Conservation (phyloP, 768 basidiomycete genomes). For the Psilocybe subaeruginosa region DNA sequence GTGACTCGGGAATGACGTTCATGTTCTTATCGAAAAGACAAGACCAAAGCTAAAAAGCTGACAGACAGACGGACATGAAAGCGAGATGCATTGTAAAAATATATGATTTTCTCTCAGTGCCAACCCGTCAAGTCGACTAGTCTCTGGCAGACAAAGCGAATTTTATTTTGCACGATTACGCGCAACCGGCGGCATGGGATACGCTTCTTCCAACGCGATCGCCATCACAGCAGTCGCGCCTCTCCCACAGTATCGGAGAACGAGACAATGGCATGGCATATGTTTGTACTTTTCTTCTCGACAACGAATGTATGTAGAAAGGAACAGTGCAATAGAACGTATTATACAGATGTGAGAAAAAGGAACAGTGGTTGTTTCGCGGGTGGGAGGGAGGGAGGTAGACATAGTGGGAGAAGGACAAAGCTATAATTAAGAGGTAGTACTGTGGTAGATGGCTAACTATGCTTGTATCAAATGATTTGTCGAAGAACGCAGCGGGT, state of each 20-base stretch:
- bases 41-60: no score
- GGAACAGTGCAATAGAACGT: no score
- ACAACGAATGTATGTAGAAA: no score
- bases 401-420: no score
- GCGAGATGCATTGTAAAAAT: background rate
- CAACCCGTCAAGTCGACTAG: slow-evolving; percentile 3
- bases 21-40: no score
- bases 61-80: background rate
- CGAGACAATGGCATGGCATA: background rate
- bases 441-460: no score
- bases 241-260: slow-evolving; percentile 5
- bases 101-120: background rate
- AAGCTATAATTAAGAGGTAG: no score
- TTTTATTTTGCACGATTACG: no score
- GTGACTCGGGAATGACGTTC: no score
- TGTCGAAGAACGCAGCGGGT: background rate
- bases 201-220: slow-evolving; percentile 8
- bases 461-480: no score
- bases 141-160: background rate
- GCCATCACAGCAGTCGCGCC: slow-evolving; percentile 2
- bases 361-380: background rate
- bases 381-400: background rate
- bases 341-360: background rate
- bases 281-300: no score
- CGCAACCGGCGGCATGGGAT: slow-evolving; percentile 12